Percentiles rank a stretch among this genome's conserved stretches.
Conservation (phyloP, 306 rosid genomes). For the Fragaria ananassa region DNA sequence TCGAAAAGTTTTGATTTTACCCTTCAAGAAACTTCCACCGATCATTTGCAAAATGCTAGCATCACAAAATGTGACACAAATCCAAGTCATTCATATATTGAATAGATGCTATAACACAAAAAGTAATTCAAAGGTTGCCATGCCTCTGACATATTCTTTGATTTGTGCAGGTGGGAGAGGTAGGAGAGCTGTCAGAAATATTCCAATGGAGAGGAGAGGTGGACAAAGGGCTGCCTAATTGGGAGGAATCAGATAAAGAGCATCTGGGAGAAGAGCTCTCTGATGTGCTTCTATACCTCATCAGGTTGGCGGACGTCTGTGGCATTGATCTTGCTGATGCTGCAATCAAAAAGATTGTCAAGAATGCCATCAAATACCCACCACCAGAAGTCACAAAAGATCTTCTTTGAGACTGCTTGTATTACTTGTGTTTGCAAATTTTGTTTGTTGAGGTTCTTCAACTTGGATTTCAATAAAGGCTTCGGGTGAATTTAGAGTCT, state of each 20-base stretch:
- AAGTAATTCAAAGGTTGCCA: not conserved
- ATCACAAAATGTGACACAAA: not conserved
- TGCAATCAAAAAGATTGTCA: slow-evolving; percentile 43
- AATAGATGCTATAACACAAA: not conserved
- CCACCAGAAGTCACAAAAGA: slow-evolving; percentile 3
- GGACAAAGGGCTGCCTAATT: slow-evolving; percentile 48
- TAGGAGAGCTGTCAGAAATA: slow-evolving; percentile 54
- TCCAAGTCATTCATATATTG: not conserved
- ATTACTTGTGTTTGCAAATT: not conserved
- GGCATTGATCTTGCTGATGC: slow-evolving; percentile 46
- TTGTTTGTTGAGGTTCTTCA: not conserved
- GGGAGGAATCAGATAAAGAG: slow-evolving; percentile 50
- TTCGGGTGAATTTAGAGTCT: not conserved
- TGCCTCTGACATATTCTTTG: not conserved
- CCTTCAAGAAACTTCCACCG: not conserved
- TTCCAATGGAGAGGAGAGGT: slow-evolving; percentile 62
- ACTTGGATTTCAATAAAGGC: not conserved
- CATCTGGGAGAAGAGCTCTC: slow-evolving; percentile 58
- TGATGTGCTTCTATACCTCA: slow-evolving; percentile 46
- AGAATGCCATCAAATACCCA: slow-evolving; percentile 53
- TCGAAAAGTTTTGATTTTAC: not conserved
- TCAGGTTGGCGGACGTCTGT: slow-evolving; percentile 48
- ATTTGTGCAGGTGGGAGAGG: slow-evolving; percentile 44
- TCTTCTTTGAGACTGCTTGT: not conserved
- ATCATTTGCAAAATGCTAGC: not conserved